These are phyloP conservation scores for Penicillium atrosanguineum DNA, from an alignment of 495 filamentous ascomycete genomes.

Conservation along the genomic window DNA sequence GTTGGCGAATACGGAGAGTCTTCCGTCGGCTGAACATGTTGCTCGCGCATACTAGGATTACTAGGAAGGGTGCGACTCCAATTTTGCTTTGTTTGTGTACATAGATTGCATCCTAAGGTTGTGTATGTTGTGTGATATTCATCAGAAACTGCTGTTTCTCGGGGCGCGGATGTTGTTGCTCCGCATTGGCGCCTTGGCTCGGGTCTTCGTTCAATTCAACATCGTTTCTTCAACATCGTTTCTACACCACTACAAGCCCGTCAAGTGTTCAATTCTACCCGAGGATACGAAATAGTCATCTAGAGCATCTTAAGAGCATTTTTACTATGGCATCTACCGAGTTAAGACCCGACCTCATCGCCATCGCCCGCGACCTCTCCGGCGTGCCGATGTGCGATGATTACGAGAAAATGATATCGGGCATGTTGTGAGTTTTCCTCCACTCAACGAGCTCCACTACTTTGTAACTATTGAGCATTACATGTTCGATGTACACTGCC, in stretches of 20 bases:
- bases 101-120: background rate
- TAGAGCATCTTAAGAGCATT: background rate
- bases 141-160: too few relatives aligned
- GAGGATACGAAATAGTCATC: background rate
- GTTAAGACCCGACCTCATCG: conserved; percentile 46
- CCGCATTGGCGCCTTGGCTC: background rate
- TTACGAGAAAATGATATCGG: conserved; percentile 55
- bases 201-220: background rate
- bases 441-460: background rate
- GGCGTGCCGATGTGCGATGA: conserved; percentile 47
- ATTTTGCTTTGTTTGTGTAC: background rate
- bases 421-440: conserved; percentile 41
- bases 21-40: background rate
- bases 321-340: conserved; percentile 34
- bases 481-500: background rate
- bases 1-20: background rate
- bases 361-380: conserved; percentile 37
- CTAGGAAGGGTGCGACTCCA: background rate
- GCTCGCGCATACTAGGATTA: background rate
- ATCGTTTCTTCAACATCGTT: too few relatives aligned
- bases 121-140: too few relatives aligned
- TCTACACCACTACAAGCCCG: too few relatives aligned
- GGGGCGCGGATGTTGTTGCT: background rate
- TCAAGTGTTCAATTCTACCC: too few relatives aligned
- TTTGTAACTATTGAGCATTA: background rate